Conservation (phyloP, 768 basidiomycete genomes). For the Mycena albidolilacea region DNA sequence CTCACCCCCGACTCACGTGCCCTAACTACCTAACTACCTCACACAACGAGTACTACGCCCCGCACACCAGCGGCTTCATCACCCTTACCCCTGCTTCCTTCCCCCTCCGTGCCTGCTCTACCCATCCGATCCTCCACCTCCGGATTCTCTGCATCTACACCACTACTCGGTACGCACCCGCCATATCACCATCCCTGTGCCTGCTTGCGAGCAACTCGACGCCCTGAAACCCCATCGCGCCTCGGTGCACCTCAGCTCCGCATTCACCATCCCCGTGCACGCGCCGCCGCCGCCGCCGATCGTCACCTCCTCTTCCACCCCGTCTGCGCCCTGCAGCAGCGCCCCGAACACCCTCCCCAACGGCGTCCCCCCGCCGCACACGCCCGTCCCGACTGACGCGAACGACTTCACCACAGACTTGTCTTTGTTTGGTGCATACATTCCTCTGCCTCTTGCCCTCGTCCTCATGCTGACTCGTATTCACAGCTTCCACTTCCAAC, state of each 20-base stretch:
- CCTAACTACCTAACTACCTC: no score
- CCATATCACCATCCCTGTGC: no score
- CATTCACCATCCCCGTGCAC: slow-evolving; percentile 24
- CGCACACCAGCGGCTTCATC: slow-evolving; percentile 22
- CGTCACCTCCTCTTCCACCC: slow-evolving; percentile 20
- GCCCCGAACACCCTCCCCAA: slow-evolving; percentile 7
- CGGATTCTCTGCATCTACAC: neutral
- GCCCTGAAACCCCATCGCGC: neutral
- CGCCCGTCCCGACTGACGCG: slow-evolving; percentile 32
- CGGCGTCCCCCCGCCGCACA: slow-evolving; percentile 33
- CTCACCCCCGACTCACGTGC: no score
- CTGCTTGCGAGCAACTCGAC: neutral
- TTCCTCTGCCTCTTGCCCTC: no score
- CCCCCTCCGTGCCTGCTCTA: neutral
- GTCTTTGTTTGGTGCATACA: slow-evolving; percentile 4
- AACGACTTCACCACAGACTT: neutral
- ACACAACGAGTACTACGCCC: slow-evolving; percentile 31
- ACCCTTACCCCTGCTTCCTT: slow-evolving; percentile 17
- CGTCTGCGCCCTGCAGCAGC: neutral
- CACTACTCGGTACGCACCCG: neutral
- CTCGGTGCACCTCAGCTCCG: slow-evolving; percentile 20
- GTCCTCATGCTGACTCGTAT: no score
- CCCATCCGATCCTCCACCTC: no score
- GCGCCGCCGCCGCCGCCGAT: slow-evolving; percentile 34
- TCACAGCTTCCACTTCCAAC: no score